These are phyloP conservation scores for Ustilago bromivora DNA, from an alignment of 1,284 basidiomycete genomes.

Conservation along the genomic window DNA sequence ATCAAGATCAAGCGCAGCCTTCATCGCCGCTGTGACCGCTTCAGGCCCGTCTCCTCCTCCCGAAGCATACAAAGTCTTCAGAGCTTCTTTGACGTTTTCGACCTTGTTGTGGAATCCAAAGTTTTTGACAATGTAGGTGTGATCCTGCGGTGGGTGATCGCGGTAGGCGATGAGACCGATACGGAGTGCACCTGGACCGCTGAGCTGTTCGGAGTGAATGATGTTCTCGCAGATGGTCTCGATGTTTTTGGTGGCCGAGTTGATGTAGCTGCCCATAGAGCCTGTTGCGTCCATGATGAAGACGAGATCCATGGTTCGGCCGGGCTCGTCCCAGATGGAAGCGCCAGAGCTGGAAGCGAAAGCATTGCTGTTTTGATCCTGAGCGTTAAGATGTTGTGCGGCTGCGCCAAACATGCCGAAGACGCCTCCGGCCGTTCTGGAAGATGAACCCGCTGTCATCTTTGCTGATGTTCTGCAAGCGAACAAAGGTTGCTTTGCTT, in stretches of 20 bases:
- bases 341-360: conserved; percentile 24
- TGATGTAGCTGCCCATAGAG: conserved; percentile 68
- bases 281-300: conserved; percentile 69
- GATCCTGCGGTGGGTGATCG: conserved; percentile 67
- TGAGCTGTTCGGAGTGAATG: conserved; percentile 90
- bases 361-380: conserved; percentile 21
- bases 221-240: conserved; percentile 96
- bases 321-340: conserved; percentile 36
- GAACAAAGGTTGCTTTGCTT: too few relatives aligned
- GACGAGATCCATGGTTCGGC: conserved; percentile 63
- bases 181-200: conserved; percentile 82
- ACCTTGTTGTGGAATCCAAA: conserved; percentile 93
- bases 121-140: conserved; percentile 80
- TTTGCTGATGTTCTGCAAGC: conserved; percentile 2
- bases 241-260: conserved; percentile 91
- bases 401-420: conserved; percentile 65
- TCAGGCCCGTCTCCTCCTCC: conserved; percentile 97
- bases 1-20: conserved; percentile 76
- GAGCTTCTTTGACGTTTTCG: conserved; percentile 83
- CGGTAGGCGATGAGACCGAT: conserved; percentile 76
- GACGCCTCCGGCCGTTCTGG: conserved; percentile 38
- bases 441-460: conserved; percentile 37
- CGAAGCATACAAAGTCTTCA: conserved; percentile 87
- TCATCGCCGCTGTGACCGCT: conserved; percentile 93
- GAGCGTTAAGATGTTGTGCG: conserved; percentile 46